Base-by-base conservation (phyloP, 192 early-diverging fungal species). In the Coemansia sp. region DNA sequence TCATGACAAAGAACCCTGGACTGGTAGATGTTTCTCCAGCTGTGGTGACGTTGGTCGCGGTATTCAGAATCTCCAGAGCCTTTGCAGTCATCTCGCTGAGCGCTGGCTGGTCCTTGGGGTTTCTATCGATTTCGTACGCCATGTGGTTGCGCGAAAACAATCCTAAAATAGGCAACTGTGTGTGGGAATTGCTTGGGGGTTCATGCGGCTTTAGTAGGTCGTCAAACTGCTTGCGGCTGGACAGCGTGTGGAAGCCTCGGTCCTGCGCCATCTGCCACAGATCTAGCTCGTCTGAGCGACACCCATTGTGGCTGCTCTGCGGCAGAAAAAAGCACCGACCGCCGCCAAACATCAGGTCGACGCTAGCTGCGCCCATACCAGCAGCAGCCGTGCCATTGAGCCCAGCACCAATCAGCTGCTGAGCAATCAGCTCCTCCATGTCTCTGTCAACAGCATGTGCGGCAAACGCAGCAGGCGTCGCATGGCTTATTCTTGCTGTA, bases 401-500 rank as follows among this genome's bases (percentile, higher is more conserved):
- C 32, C 33, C 36, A 0, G 25, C 45, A n/a, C 80, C 76, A 28
- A 87, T 63, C 67, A 85, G 54, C 52, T 87, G 85, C 51, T 64
- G 57, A 0, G 86, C 86, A 34, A 87, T 87, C 10, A 72, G 38
- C 45, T 88, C 80, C 55, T 89, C 86, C 73, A 71, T 77, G 40
- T 85, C 77, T 32, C 87, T 68, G 56, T 84, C 54, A 4, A 42
- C 58, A 0, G 82, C 85, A 42, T 89, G 87, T 0, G 86, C 80
- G 32, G 82, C 85, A 64, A 87, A 88, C 0, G 85, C 61, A 0
- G 83, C 87, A 0, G 87, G 87, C 22, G 87, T 88, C 0, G 87
- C 87, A 55, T 89, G 86, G 0, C 85, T 89, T 28, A 89, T 82
- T 2, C 86, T 80, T 2, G 87, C 80, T 0, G 86, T 88, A 7